phyloP scores from a whole-genome alignment of 257 asterid species.

The Nicotiana benthamiana region DNA sequence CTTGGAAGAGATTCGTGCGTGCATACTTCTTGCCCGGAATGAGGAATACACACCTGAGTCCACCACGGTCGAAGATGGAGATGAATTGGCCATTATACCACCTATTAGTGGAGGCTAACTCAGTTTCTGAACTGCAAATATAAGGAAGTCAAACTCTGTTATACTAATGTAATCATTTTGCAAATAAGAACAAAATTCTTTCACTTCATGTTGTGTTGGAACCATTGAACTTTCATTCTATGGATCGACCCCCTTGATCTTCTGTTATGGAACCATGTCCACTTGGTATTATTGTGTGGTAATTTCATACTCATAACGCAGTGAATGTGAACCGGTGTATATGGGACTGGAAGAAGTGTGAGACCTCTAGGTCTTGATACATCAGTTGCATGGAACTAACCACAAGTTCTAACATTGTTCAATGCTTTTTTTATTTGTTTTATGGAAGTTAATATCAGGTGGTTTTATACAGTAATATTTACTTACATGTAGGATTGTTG shows the following conservation, averaged over 20 bases:
- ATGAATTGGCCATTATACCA: conserved; percentile 90
- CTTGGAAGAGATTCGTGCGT: conserved; percentile 70
- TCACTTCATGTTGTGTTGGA: not conserved
- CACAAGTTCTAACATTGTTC: not conserved
- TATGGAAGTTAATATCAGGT: not conserved
- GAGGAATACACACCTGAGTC: conserved; percentile 70
- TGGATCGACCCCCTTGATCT: not conserved
- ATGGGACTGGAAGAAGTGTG: not conserved
- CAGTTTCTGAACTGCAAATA: not conserved
- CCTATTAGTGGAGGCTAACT: conserved; percentile 88
- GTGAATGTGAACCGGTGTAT: not conserved
- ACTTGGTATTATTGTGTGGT: not conserved
- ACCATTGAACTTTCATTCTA: not conserved
- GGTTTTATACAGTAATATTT: not conserved
- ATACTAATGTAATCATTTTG: not conserved
- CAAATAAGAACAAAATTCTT: not conserved
- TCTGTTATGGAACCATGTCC: not conserved
- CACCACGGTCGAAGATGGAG: conserved; percentile 56
- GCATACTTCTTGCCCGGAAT: conserved; percentile 80
- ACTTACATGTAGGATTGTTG: not conserved
- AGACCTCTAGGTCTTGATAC: not conserved
- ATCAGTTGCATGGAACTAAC: not conserved
- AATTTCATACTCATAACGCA: not conserved
- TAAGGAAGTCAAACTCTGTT: not conserved
- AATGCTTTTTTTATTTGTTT: not conserved